Evolutionary conservation across 2,329 filamentous ascomycete species (phyloP), one percentile per base, ranked within the genome.

Genomic region (Amphichorda felina): DNA sequence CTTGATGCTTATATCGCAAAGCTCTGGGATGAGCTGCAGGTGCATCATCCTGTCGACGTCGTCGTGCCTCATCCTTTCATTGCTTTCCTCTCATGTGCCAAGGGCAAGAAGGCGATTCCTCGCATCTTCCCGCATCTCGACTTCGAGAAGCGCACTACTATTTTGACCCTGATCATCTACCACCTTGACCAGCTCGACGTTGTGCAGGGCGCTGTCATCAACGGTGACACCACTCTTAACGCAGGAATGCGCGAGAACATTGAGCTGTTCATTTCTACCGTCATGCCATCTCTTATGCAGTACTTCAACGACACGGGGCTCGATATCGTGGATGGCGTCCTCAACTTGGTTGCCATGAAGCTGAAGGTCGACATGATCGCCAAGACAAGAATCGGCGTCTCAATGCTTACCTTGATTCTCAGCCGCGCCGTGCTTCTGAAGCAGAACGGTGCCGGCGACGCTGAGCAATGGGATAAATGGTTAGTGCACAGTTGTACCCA

Each of bases 91-190:
- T 94, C 88, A 4, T 93, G 91, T 50, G 76, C 80, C 46, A 98
- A 98, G 66, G 91, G 91, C 51, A 96, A 95, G 65, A 94, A 91
- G 64, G 85, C 84, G 2, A 86, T 98, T 41, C 87, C 87, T 34
- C 85, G 91, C 37, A 83, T 96, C 36, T 96, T 96, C 72, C 81
- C 87, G 30, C 86, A 95, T 50, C 83, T 95, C 35, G 82, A 83
- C 43, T 82, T 88, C 42, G 83, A 95, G 52, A 88, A 96, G 59
- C 84, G 89, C 34, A 88, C 91, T 16, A 96, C 88, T 1, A 86
- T 96, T 42, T 69, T 98, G 42, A 98, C 91, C 5, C 89, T 98
- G 72, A 89, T 98, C 45, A 76, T 94, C 40, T 80, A 95, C 35
- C 87, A 96, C 49, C 76, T 98, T 22, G 91, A 96, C 55, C 78